Evolutionary conservation across 768 basidiomycete genomes (phyloP), one percentile per base, ranked within the genome.

Genomic region (Calvatia gigantea): DNA sequence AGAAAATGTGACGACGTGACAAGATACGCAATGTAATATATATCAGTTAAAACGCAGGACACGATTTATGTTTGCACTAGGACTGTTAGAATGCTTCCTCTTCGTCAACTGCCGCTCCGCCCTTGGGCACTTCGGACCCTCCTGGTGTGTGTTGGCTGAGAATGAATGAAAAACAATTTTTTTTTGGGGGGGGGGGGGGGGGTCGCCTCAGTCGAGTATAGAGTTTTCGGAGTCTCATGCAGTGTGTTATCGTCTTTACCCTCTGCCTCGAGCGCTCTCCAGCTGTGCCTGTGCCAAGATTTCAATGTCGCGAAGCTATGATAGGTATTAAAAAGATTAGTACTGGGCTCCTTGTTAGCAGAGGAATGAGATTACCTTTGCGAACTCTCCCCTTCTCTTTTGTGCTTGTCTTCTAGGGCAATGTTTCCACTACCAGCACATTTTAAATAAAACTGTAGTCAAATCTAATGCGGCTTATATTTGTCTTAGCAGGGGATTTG

Each of bases 261-360:
- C 6, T 80, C 75, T 1, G 61, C 73, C 59, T 86, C 86, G 12
- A 83, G 74, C 2, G 68, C n/a, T 69, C 63, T 93, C 92, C 41
- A 84, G 52, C 56, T 94, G 86, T 54, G 85, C 81, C 64, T 95
- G 94, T 2, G 91, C 92, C 27, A 98, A 76, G 61, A 98, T 89
- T 72, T 99, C 97, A 63, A 99, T 98, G 56, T 96, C 90, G 31
- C 97, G 87, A 53, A 99, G 82, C 94, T 98, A n/a, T n/a, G n/a
- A n/a, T n/a, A n/a, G n/a, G n/a, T n/a, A 31, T 25, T 38, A 33
- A 12, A 29, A 2, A 28, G 23, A 32, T 44, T 42, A 47, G 3
- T 8, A 51, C 51, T 41, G 4, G 6, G 9, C 31, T 46, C 17
- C 23, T 21, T 35, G 19, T 23, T 14, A 52, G 31, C 8, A 28